Evolutionary conservation across 345 rosid species (phyloP).

Genomic region (Lepidium didymum): DNA sequence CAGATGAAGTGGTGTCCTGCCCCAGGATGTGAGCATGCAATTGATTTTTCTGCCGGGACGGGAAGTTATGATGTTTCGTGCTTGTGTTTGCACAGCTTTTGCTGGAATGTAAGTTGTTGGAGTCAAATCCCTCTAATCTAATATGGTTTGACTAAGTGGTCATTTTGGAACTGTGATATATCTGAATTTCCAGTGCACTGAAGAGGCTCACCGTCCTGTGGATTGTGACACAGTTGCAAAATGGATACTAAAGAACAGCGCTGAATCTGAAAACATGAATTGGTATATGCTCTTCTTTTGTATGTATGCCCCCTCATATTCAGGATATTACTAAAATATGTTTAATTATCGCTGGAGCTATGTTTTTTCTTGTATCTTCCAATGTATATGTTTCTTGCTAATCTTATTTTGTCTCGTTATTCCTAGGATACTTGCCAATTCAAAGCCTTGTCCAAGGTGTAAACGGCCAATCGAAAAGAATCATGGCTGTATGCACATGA

Average conservation of each 20-base stretch:
- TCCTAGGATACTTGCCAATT: constrained; percentile 31
- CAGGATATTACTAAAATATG: not conserved
- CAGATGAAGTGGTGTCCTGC: constrained; percentile 99
- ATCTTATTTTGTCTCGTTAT: not conserved
- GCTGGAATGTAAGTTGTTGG: constrained; percentile 33
- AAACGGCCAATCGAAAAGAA: constrained; percentile 34
- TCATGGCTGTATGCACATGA: constrained; percentile 36
- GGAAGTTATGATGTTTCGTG: constrained; percentile 27
- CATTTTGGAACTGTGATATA: not conserved
- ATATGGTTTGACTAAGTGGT: not conserved
- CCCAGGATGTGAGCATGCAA: constrained; percentile 88
- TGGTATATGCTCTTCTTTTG: constrained; percentile 13
- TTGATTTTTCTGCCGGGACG: constrained; percentile 22
- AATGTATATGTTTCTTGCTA: not conserved
- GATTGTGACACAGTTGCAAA: constrained; percentile 21
- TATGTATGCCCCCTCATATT: not conserved
- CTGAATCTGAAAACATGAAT: constrained; percentile 31
- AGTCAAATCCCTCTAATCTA: not conserved
- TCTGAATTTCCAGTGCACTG: constrained; percentile 24
- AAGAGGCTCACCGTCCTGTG: constrained; percentile 36
- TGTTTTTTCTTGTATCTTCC: not conserved
- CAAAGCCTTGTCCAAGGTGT: constrained; percentile 33
- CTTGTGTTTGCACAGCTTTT: constrained; percentile 30
- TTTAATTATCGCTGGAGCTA: not conserved
- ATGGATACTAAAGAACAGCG: constrained; percentile 30